Evolutionary conservation across 257 asterid species (phyloP).

Genomic region (Catharanthus roseus): DNA sequence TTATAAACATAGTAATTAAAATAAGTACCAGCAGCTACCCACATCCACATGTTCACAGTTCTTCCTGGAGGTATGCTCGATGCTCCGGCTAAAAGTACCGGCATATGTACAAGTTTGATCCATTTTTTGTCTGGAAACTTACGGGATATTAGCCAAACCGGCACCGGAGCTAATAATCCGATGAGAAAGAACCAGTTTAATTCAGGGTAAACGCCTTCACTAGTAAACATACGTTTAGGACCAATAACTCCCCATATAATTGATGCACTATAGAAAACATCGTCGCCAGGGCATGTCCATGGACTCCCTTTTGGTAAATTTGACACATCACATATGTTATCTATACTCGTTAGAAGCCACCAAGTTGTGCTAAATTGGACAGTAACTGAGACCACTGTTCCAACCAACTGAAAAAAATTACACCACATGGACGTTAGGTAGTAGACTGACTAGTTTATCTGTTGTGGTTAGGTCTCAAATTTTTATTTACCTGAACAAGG

Average conservation of each 20-base stretch:
- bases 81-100: slow-evolving; percentile 47
- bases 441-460: no score
- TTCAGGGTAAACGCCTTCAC: slow-evolving; percentile 47
- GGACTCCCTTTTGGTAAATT: slow-evolving; percentile 60
- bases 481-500: slow-evolving; percentile 55
- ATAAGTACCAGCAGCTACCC: slow-evolving; percentile 50
- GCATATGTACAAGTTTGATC: slow-evolving; percentile 46
- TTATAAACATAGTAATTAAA: slow-evolving; percentile 48
- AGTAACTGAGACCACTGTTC: slow-evolving; percentile 48
- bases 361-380: slow-evolving; percentile 64
- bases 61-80: slow-evolving; percentile 47
- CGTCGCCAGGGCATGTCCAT: slow-evolving; percentile 81
- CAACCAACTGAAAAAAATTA: slow-evolving; percentile 56
- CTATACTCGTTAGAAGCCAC: slow-evolving; percentile 58
- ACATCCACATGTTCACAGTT: slow-evolving; percentile 44
- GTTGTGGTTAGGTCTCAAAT: no score
- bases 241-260: slow-evolving; percentile 78
- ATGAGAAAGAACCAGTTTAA: slow-evolving; percentile 69
- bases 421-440: no score
- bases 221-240: slow-evolving; percentile 63
- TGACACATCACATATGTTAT: slow-evolving; percentile 44
- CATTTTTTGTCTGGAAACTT: slow-evolving; percentile 55
- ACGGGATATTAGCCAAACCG: slow-evolving; percentile 51
- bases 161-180: slow-evolving; percentile 52
- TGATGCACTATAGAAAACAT: slow-evolving; percentile 74